Evolutionary conservation across 208 protist genomes (phyloP).

Genomic region (Strigomonas culicis): DNA sequence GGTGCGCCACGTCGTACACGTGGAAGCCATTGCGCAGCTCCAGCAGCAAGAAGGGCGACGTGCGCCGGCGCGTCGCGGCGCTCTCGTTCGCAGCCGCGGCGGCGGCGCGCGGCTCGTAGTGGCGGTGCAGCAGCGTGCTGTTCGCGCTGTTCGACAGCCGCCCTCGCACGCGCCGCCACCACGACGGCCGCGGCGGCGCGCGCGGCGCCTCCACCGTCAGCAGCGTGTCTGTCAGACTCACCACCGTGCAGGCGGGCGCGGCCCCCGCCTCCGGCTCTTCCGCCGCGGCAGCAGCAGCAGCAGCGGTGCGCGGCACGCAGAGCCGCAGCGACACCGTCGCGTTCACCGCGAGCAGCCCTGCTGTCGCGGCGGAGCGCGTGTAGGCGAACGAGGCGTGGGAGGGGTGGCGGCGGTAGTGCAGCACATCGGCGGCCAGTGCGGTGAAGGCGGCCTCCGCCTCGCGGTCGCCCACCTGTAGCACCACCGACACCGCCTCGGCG

Average conservation of each 20-base stretch:
- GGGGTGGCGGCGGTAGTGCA: slow-evolving; percentile 45
- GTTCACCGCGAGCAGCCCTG: slow-evolving; percentile 56
- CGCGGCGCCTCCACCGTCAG: slow-evolving; percentile 67
- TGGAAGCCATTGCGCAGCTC: background rate
- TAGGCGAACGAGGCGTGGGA: slow-evolving; percentile 38
- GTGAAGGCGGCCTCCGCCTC: slow-evolving; percentile 55
- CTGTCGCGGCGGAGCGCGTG: slow-evolving; percentile 29
- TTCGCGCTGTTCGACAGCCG: background rate
- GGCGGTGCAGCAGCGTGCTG: background rate
- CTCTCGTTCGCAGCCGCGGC: too few species aligned
- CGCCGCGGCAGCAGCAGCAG: background rate
- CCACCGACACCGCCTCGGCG: slow-evolving; percentile 13
- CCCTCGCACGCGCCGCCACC: slow-evolving; percentile 16
- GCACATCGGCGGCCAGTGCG: slow-evolving; percentile 56
- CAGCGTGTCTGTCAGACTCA: slow-evolving; percentile 67
- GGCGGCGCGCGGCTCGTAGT: background rate
- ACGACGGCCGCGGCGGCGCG: background rate
- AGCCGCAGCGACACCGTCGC: slow-evolving; percentile 75
- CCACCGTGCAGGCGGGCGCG: slow-evolving; percentile 41
- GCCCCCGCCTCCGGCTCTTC: slow-evolving; percentile 53
- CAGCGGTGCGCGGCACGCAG: slow-evolving; percentile 27
- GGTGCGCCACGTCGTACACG: slow-evolving; percentile 18
- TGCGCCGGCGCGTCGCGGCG: background rate
- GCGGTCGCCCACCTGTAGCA: slow-evolving; percentile 38
- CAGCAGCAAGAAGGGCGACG: background rate